Percentiles rank a stretch among this genome's conserved stretches.
These are phyloP conservation scores for Ascochyta pisi DNA, from an alignment of 2,329 filamentous ascomycete species.

Conservation along the genomic window DNA sequence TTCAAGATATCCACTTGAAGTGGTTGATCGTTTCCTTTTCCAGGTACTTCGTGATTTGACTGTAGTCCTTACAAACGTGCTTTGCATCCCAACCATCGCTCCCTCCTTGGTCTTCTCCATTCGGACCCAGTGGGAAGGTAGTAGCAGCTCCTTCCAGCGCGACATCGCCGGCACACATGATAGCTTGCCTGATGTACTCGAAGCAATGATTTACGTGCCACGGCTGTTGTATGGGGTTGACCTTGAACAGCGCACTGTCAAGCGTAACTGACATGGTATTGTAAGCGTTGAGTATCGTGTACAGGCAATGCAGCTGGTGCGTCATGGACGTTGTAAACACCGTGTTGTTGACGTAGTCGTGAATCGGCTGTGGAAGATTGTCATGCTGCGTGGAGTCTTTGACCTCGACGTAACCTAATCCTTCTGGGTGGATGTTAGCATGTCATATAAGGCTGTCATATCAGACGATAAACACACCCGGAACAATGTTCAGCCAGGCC, in stretches of 20 bases:
- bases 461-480: conserved; percentile 24
- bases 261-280: conserved; percentile 33
- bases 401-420: conserved; percentile 43
- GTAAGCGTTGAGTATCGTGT: conserved; percentile 44
- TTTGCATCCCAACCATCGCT: conserved; percentile 46
- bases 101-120: conserved; percentile 39
- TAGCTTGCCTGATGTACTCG: conserved; percentile 43
- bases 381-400: conserved; percentile 29
- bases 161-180: conserved; percentile 46
- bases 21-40: conserved; percentile 38
- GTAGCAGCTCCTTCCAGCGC: conserved; percentile 44
- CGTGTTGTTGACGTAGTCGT: conserved; percentile 39
- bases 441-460: neutral
- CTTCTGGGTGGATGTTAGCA: conserved; percentile 26
- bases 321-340: conserved; percentile 45
- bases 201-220: conserved; percentile 48
- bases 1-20: conserved; percentile 37
- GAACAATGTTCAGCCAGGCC: conserved; percentile 43
- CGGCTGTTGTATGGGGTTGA: conserved; percentile 35
- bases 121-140: conserved; percentile 35
- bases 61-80: conserved; percentile 45
- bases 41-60: conserved; percentile 39
- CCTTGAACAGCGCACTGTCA: conserved; percentile 10
- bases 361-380: conserved; percentile 41
- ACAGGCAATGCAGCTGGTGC: conserved; percentile 45